These are phyloP conservation scores for Lactarius sp. DNA, from an alignment of 768 basidiomycete genomes.

Conservation along the genomic window DNA sequence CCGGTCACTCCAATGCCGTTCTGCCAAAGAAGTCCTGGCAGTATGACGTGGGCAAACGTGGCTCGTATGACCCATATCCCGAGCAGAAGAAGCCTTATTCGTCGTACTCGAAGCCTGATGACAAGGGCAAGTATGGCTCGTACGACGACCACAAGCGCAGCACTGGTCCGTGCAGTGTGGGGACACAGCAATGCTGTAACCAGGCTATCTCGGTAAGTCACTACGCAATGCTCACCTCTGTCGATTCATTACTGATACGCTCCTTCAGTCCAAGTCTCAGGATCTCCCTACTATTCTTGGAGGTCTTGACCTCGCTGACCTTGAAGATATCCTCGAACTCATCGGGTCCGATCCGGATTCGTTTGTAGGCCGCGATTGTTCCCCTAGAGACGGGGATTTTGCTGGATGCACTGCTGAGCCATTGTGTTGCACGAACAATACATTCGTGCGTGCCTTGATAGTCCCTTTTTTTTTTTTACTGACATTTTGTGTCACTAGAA, in stretches of 20 bases:
- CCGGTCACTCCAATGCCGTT: constrained; percentile 2
- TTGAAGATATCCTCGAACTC: too few relatives aligned
- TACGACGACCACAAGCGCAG: too few relatives aligned
- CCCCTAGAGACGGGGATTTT: background rate
- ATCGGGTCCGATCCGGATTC: background rate
- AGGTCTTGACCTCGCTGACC: background rate
- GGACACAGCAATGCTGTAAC: constrained; percentile 4
- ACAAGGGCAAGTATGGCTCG: too few relatives aligned
- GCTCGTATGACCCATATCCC: too few relatives aligned
- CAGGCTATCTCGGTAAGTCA: background rate
- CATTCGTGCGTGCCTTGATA: background rate
- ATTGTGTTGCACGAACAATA: background rate
- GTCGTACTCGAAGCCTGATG: too few relatives aligned
- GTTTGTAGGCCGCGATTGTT: background rate
- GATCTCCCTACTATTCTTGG: background rate
- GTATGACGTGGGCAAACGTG: too few relatives aligned
- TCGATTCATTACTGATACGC: background rate
- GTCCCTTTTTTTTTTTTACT: background rate
- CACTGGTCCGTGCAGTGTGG: background rate
- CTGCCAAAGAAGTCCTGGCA: background rate
- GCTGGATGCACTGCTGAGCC: background rate
- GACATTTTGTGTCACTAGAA: background rate
- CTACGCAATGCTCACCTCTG: background rate
- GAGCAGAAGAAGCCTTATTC: background rate
- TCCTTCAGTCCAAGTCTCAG: background rate